Base-by-base conservation (phyloP, 2,329 filamentous ascomycete genomes). In the Arthrobotrys iridis region DNA sequence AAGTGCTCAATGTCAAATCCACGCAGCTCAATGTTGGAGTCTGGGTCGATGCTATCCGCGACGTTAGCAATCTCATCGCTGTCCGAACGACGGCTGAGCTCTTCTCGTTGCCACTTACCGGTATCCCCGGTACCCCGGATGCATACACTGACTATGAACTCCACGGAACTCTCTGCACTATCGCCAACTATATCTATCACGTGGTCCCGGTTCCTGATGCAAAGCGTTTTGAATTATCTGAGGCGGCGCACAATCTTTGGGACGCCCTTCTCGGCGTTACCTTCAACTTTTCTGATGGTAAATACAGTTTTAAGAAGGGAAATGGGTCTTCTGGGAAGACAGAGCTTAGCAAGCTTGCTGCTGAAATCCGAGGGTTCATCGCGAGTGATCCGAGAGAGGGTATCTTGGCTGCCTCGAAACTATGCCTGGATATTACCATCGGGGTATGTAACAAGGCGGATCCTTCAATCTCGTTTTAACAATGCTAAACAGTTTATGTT, bases 21-120 rank as follows among this genome's bases (percentile, higher is more conserved):
- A 91, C 88, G 81, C 86, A 85, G 68, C 85, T 93, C 22, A 86
- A 84, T 5, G 86, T 86, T 10, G 84, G 58, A 4, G 28, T 33
- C 10, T 76, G 92, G 80, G 86, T 93, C 43, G 92, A 95, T 78
- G 85, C 93, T 85, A 86, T 87, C 45, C 84, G 86, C 66, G 87
- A 88, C 20, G 72, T 88, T 57, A 84, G 85, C 26, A 88, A 87
- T 77, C 79, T 87, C 4, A 85, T 85, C 3, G 85, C 85, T 48
- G 83, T 86, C 22, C 84, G 86, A 77, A 87, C 87, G 64, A 85
- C 85, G 4, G 83, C 86, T 18, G 84, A 84, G 30, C 79, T 88
- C 60, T 87, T 87, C 78, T 84, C 83, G n/a, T 80, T 88, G 1
- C 86, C 86, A 0, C 80, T 88, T 75, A 87, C 87, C 80, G 66